These are phyloP conservation scores for Coemansia sp. DNA, from an alignment of 192 early-diverging fungal genomes.

Conservation along the genomic window DNA sequence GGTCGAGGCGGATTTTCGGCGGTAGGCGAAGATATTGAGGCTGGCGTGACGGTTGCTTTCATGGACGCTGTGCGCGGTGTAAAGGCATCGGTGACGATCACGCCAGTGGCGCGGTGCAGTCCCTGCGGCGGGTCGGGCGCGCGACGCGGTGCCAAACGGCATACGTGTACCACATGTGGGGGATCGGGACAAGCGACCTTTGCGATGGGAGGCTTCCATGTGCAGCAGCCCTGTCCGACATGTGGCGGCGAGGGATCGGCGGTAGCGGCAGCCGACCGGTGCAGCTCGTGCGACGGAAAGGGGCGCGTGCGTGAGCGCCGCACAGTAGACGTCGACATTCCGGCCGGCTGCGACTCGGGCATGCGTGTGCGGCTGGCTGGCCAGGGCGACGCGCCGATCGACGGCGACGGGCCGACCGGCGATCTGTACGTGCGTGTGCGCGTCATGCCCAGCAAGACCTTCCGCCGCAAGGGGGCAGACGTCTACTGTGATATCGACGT, in stretches of 20 bases:
- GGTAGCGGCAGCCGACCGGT: slow-evolving; percentile 65
- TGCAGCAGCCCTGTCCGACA: slow-evolving; percentile 75
- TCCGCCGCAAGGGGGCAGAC: slow-evolving; percentile 80
- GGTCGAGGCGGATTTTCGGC: slow-evolving; percentile 30
- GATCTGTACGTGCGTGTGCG: slow-evolving; percentile 83
- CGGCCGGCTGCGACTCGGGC: slow-evolving; percentile 80
- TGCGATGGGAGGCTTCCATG: slow-evolving; percentile 84
- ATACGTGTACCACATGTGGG: slow-evolving; percentile 70
- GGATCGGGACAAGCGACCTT: slow-evolving; percentile 84
- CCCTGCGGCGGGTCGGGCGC: slow-evolving; percentile 80
- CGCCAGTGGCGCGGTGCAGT: slow-evolving; percentile 67
- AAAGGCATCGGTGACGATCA: slow-evolving; percentile 62
- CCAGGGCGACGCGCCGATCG: slow-evolving; percentile 79
- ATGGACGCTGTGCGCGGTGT: slow-evolving; percentile 89
- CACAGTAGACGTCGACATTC: slow-evolving; percentile 72
- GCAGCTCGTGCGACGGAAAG: slow-evolving; percentile 74
- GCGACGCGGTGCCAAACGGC: slow-evolving; percentile 68
- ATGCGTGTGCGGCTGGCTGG: slow-evolving; percentile 73
- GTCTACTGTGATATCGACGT: slow-evolving; percentile 71
- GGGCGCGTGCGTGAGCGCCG: slow-evolving; percentile 76
- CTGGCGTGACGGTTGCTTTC: slow-evolving; percentile 68
- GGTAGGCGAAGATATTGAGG: slow-evolving; percentile 66
- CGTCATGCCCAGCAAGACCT: slow-evolving; percentile 68
- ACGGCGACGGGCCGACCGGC: slow-evolving; percentile 68
- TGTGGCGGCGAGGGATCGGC: slow-evolving; percentile 81